A percentile compares a stretch with the other conserved stretches of the same genome.
These are phyloP conservation scores for Aureobasidium vineae DNA, from an alignment of 2,329 filamentous ascomycete species.

Conservation along the genomic window DNA sequence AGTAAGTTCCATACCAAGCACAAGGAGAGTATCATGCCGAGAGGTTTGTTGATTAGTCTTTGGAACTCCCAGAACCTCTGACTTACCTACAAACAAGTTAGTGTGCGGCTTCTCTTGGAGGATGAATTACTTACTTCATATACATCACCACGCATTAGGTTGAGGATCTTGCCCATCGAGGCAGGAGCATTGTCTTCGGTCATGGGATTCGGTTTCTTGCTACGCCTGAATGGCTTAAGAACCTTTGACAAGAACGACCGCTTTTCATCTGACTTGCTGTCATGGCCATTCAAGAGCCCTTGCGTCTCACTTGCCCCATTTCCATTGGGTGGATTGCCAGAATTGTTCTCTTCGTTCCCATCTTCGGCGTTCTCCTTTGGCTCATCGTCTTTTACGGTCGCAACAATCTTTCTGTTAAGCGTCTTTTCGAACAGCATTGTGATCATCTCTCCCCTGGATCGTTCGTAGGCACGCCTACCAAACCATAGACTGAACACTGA, in stretches of 20 bases:
- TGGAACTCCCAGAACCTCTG: constrained; percentile 85
- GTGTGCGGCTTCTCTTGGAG: neutral
- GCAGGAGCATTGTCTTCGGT: constrained; percentile 56
- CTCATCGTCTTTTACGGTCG: constrained; percentile 2
- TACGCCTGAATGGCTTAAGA: neutral
- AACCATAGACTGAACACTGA: constrained; percentile 75
- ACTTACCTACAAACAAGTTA: constrained; percentile 37
- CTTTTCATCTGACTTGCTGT: constrained; percentile 31
- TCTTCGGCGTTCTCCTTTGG: constrained; percentile 34
- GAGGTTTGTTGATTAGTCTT: constrained; percentile 69
- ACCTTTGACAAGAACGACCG: neutral
- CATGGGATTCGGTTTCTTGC: neutral
- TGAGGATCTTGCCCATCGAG: constrained; percentile 87
- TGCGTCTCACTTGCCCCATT: constrained; percentile 1
- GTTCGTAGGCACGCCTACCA: constrained; percentile 77
- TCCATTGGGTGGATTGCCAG: constrained; percentile 27
- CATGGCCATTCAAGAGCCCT: constrained; percentile 28
- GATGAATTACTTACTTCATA: constrained; percentile 46
- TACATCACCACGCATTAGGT: constrained; percentile 75
- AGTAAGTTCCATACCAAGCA: constrained; percentile 74
- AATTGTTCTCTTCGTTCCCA: constrained; percentile 29
- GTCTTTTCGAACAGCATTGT: constrained; percentile 83
- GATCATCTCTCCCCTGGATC: constrained; percentile 80
- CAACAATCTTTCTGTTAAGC: constrained; percentile 60
- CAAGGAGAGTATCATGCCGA: constrained; percentile 72